Percentiles rank a stretch among this genome's conserved stretches.
phyloP scores from a whole-genome alignment of 352 stramenopile species.

The Achlya hypogyna region DNA sequence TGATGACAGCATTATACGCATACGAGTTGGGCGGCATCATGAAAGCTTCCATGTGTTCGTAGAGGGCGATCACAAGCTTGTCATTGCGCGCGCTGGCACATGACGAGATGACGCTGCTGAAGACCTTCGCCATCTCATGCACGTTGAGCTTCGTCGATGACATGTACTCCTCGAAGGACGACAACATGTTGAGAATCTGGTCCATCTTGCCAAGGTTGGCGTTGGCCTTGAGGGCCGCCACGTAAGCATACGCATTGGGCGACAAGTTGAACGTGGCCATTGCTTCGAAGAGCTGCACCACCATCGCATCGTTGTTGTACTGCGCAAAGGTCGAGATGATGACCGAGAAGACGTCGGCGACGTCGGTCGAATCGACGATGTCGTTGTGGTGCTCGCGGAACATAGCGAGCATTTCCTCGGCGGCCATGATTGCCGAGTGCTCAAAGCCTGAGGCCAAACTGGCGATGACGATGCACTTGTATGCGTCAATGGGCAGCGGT shows the following conservation, averaged over 20 bases:
- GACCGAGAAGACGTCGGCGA: slow-evolving; percentile 15
- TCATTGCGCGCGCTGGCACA: slow-evolving; percentile 58
- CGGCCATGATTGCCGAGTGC: slow-evolving; percentile 1
- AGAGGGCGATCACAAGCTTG: slow-evolving; percentile 65
- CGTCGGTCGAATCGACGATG: slow-evolving; percentile 17
- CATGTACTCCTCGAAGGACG: slow-evolving; percentile 15
- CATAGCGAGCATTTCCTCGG: slow-evolving; percentile 14
- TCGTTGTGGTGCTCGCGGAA: slow-evolving; percentile 8
- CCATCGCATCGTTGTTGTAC: slow-evolving; percentile 9
- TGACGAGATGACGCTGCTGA: slow-evolving; percentile 45
- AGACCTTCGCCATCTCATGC: background rate
- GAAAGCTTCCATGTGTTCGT: slow-evolving; percentile 59
- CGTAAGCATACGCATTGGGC: slow-evolving; percentile 13
- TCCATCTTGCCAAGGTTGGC: background rate
- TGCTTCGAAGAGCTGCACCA: background rate
- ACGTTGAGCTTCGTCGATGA: background rate
- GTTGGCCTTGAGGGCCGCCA: slow-evolving; percentile 11
- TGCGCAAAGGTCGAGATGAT: slow-evolving; percentile 16
- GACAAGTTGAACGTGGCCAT: slow-evolving; percentile 1
- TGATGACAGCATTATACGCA: slow-evolving; percentile 61
- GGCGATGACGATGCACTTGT: slow-evolving; percentile 18
- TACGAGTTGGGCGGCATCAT: slow-evolving; percentile 59
- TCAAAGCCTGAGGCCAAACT: slow-evolving; percentile 9
- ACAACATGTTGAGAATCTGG: background rate
- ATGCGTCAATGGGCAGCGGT: slow-evolving; percentile 18